phyloP scores from a whole-genome alignment of 805 yeast species.

The Yarrowia sp. region DNA sequence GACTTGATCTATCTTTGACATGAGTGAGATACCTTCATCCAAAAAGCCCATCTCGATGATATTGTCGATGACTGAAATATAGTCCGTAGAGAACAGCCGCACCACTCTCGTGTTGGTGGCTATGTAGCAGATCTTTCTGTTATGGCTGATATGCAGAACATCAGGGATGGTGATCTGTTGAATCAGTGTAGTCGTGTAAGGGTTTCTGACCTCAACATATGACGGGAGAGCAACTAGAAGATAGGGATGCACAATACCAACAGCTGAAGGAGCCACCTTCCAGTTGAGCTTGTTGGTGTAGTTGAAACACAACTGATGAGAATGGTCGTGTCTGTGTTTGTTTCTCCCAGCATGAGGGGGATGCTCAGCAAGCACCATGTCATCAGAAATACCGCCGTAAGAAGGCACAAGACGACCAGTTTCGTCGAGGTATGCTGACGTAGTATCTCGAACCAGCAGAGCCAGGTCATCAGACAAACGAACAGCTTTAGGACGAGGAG shows the following conservation, averaged over 20 bases:
- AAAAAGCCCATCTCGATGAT: conserved; percentile 49
- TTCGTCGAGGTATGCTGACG: conserved; percentile 25
- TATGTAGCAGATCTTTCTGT: conserved; percentile 48
- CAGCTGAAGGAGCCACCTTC: conserved; percentile 10
- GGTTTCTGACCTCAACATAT: conserved; percentile 52
- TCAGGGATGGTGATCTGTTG: conserved; percentile 50
- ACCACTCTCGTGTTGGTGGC: conserved; percentile 48
- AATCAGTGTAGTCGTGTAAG: conserved; percentile 51
- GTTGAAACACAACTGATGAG: conserved; percentile 27
- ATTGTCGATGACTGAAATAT: conserved; percentile 49
- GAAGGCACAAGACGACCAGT: conserved; percentile 27
- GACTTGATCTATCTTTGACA: conserved; percentile 49
- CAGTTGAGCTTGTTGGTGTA: conserved; percentile 38
- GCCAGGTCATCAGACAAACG: conserved; percentile 12
- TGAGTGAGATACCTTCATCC: conserved; percentile 57
- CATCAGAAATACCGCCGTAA: conserved; percentile 30
- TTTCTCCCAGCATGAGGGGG: conserved; percentile 16
- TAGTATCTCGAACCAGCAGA: conserved; percentile 28
- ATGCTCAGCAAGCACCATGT: conserved; percentile 21
- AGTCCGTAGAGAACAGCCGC: conserved; percentile 47
- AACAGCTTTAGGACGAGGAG: conserved; percentile 31
- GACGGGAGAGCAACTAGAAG: conserved; percentile 48
- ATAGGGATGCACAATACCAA: conserved; percentile 50
- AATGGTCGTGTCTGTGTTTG: conserved; percentile 11
- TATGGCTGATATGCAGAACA: conserved; percentile 42